Evolutionary conservation across 495 filamentous ascomycete species (phyloP).

Genomic region (Ramalina intermedia): DNA sequence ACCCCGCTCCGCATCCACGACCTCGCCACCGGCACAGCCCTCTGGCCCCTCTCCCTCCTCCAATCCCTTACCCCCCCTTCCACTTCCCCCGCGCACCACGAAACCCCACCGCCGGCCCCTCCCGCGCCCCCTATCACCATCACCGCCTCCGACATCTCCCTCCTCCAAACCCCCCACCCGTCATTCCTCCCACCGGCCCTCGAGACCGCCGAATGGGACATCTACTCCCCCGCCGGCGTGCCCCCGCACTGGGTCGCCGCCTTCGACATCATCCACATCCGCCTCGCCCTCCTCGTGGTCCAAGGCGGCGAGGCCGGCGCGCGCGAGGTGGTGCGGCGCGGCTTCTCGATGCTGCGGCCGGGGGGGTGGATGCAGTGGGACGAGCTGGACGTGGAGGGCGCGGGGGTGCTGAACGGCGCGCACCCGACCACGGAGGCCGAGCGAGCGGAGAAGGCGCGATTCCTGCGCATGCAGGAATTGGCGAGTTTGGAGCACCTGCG

Average conservation of each 20-base stretch:
- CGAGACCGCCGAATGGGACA: conserved; percentile 15
- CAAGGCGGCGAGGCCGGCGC: conserved; percentile 10
- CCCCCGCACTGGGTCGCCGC: conserved; percentile 13
- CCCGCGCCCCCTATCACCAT: not conserved
- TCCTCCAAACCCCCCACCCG: conserved; percentile 11
- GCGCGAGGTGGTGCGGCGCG: conserved; percentile 10
- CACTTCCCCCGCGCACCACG: not conserved
- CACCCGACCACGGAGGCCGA: no score
- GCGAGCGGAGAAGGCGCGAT: no score
- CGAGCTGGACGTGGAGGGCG: conserved; percentile 12
- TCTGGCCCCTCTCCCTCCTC: conserved; percentile 29
- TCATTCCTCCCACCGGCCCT: conserved; percentile 17
- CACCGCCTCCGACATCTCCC: conserved; percentile 15
- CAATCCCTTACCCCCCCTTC: conserved; percentile 13
- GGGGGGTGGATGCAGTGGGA: conserved; percentile 30
- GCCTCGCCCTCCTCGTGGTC: conserved; percentile 21
- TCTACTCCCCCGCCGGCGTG: conserved; percentile 8
- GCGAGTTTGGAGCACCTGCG: not conserved
- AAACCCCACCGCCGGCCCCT: no score
- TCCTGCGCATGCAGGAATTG: not conserved
- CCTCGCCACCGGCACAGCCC: conserved; percentile 23
- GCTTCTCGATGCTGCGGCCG: conserved; percentile 19
- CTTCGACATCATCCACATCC: conserved; percentile 26
- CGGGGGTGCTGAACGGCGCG: not conserved
- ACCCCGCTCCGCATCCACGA: no score